A percentile compares a stretch with the other conserved stretches of the same genome.
Conservation (phyloP, 192 early-diverging fungal species). For the Gonapodya sp. region DNA sequence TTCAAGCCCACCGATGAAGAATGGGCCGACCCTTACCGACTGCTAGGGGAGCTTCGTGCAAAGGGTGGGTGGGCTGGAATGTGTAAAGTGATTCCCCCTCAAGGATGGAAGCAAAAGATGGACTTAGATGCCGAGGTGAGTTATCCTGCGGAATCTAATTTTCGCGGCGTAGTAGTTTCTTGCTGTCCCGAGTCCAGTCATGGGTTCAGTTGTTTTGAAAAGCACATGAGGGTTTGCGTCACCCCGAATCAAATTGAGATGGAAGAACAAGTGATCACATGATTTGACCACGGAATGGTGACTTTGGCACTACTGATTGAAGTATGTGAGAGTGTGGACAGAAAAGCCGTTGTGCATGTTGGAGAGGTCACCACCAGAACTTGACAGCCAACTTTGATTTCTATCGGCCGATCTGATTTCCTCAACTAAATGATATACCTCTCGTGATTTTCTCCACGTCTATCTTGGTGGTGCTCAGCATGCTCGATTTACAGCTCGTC, state of each 20-base stretch:
- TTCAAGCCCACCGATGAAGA: constrained; percentile 74
- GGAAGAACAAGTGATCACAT: background rate
- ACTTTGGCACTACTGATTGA: too few species aligned
- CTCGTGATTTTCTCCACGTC: background rate
- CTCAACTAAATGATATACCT: background rate
- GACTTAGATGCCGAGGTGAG: constrained; percentile 66
- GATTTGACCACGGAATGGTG: too few species aligned
- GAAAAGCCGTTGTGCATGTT: too few species aligned
- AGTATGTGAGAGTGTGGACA: too few species aligned
- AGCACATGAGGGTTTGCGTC: background rate
- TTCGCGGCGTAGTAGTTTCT: too few species aligned
- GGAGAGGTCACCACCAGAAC: too few species aligned
- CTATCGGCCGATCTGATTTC: background rate
- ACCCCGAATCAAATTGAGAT: background rate
- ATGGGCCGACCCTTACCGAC: constrained; percentile 72
- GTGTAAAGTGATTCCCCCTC: constrained; percentile 87
- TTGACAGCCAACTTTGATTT: too few species aligned
- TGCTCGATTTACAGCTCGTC: background rate
- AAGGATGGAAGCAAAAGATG: constrained; percentile 71
- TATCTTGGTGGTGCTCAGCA: background rate
- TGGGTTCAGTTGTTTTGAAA: background rate
- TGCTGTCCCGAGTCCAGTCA: background rate
- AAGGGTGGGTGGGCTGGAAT: constrained; percentile 72
- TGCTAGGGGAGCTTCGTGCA: constrained; percentile 68
- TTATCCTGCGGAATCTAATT: background rate